A percentile compares a stretch with the other conserved stretches of the same genome.
These are phyloP conservation scores for Quercus tomentella DNA, from an alignment of 331 rosid genomes.

Conservation along the genomic window DNA sequence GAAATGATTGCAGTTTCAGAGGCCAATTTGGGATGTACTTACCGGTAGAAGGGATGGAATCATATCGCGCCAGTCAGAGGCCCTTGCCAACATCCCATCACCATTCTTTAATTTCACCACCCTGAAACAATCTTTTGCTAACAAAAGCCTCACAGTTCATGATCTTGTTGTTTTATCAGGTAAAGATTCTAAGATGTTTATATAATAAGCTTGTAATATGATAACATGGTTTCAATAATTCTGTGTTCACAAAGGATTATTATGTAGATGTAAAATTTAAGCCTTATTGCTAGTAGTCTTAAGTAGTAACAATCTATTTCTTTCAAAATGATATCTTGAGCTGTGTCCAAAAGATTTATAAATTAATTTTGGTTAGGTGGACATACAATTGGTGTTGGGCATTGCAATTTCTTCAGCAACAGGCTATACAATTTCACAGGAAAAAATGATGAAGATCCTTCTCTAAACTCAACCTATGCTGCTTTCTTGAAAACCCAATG, in stretches of 20 bases:
- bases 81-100: constrained; percentile 32
- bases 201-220: no score
- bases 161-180: constrained; percentile 46
- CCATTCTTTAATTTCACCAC: constrained; percentile 26
- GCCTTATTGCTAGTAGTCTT: no score
- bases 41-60: constrained; percentile 44
- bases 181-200: not conserved
- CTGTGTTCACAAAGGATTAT: no score
- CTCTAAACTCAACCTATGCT: not conserved
- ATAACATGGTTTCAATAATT: no score
- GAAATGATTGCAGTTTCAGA: constrained; percentile 9
- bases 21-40: constrained; percentile 24
- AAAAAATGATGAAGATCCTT: constrained; percentile 24
- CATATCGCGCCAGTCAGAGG: constrained; percentile 21
- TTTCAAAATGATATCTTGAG: no score
- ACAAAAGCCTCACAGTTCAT: constrained; percentile 3
- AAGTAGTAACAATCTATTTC: no score
- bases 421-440: constrained; percentile 45
- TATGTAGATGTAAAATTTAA: no score
- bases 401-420: constrained; percentile 22
- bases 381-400: constrained; percentile 43
- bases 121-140: constrained; percentile 19
- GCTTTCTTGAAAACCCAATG: not conserved
- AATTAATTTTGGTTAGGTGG: constrained; percentile 9
- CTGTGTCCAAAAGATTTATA: not conserved